Conservation (phyloP, 352 stramenopile species). For the Pythium vanterpoolii region DNA sequence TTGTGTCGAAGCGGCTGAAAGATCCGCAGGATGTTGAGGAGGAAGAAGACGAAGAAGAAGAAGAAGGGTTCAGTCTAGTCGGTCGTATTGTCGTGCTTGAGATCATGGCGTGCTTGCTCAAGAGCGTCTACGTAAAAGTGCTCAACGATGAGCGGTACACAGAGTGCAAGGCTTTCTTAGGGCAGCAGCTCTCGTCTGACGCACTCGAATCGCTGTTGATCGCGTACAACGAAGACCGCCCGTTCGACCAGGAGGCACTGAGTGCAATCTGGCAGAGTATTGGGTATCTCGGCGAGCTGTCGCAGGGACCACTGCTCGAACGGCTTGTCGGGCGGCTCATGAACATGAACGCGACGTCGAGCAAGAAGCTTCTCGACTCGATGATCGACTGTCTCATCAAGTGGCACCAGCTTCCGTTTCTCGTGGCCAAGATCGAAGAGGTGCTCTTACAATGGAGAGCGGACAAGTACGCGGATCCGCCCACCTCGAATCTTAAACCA, state of each 20-base stretch:
- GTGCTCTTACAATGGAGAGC: slow-evolving; percentile 58
- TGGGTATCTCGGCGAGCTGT: slow-evolving; percentile 62
- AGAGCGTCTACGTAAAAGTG: slow-evolving; percentile 71
- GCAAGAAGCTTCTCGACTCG: slow-evolving; percentile 67
- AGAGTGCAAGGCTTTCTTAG: slow-evolving; percentile 75
- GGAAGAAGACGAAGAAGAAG: slow-evolving; percentile 63
- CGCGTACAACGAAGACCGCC: slow-evolving; percentile 57
- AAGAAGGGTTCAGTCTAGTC: slow-evolving; percentile 63
- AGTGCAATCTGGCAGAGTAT: slow-evolving; percentile 75
- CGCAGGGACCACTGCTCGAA: slow-evolving; percentile 54
- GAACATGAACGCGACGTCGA: slow-evolving; percentile 69
- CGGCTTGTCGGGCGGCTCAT: slow-evolving; percentile 63
- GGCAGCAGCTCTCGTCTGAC: slow-evolving; percentile 57
- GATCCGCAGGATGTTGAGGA: slow-evolving; percentile 46
- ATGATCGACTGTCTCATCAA: slow-evolving; percentile 77
- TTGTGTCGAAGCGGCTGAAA: slow-evolving; percentile 65
- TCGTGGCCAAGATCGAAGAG: slow-evolving; percentile 56
- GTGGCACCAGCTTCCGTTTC: slow-evolving; percentile 68
- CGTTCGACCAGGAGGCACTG: slow-evolving; percentile 64
- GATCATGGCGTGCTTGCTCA: slow-evolving; percentile 67
- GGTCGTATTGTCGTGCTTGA: slow-evolving; percentile 74
- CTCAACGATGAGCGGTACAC: slow-evolving; percentile 61
- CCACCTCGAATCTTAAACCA: not conserved
- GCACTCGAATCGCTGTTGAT: slow-evolving; percentile 58
- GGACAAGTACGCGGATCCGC: slow-evolving; percentile 32